Conservation (phyloP, 202 grass and related monocot species). For the Panicum virgatum region DNA sequence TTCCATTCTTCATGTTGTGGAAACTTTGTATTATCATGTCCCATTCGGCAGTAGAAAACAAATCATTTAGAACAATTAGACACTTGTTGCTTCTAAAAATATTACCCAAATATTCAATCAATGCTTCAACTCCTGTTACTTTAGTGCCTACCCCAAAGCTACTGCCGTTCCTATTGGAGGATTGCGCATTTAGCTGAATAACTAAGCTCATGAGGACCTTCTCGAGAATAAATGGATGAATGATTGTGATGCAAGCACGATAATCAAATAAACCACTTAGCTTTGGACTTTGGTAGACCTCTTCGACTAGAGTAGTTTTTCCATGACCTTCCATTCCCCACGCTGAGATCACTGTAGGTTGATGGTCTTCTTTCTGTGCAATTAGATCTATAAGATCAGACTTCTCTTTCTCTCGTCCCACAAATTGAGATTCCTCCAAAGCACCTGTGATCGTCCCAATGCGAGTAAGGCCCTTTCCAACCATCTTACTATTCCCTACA, state of each 20-base stretch:
- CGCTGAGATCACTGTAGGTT: not conserved
- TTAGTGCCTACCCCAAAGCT: no score
- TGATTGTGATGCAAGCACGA: not conserved
- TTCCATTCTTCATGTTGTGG: not conserved
- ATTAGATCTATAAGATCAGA: not conserved
- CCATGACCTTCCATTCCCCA: constrained; percentile 36
- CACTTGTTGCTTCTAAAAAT: not conserved
- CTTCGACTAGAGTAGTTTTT: constrained; percentile 18
- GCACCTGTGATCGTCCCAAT: not conserved
- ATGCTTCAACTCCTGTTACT: no score
- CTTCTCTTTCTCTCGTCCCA: not conserved
- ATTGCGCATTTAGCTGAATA: not conserved
- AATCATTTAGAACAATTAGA: not conserved
- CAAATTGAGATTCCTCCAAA: not conserved
- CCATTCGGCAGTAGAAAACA: not conserved
- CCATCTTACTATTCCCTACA: not conserved
- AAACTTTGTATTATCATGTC: not conserved
- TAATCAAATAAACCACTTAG: not conserved
- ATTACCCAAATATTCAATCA: not conserved
- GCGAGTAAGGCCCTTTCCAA: not conserved
- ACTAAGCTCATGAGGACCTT: not conserved
- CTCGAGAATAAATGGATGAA: not conserved
- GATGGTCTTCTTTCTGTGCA: not conserved
- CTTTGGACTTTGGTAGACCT: not conserved
- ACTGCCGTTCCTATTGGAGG: no score